phyloP scores from a whole-genome alignment of 2,329 filamentous ascomycete genomes.

The Lasiodiplodia citricola region DNA sequence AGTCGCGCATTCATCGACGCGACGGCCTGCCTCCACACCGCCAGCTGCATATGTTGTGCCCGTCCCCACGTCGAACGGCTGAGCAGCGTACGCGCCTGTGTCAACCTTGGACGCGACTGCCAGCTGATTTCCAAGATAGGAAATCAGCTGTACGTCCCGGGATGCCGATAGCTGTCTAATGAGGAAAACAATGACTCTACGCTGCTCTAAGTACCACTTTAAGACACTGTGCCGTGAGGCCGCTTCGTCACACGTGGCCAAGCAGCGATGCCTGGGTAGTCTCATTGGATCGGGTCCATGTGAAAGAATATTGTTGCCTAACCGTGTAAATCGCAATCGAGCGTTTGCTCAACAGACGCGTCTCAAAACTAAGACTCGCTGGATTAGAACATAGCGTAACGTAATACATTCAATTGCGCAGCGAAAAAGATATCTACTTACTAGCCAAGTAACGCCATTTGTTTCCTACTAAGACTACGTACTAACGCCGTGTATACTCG shows the following conservation, averaged over 20 bases:
- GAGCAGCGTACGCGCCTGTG: background rate
- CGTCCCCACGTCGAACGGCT: background rate
- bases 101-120: background rate
- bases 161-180: background rate
- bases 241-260: background rate
- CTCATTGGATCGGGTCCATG: background rate
- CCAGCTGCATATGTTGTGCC: slow-evolving; percentile 1
- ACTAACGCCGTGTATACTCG: slow-evolving; percentile 22
- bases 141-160: background rate
- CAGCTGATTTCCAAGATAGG: slow-evolving; percentile 1
- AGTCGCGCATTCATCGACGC: slow-evolving; percentile 16
- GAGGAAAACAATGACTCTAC: slow-evolving; percentile 5
- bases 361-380: background rate
- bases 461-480: background rate
- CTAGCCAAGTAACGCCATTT: slow-evolving; percentile 6
- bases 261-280: background rate
- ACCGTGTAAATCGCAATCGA: background rate
- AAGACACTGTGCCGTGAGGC: background rate
- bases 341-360: background rate
- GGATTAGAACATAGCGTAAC: too few species aligned
- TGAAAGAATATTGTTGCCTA: background rate
- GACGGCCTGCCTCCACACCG: background rate
- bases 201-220: background rate
- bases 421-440: slow-evolving; percentile 19
- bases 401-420: background rate